Conservation (phyloP, 805 yeast genomes). For the Saturnispora silvae region DNA sequence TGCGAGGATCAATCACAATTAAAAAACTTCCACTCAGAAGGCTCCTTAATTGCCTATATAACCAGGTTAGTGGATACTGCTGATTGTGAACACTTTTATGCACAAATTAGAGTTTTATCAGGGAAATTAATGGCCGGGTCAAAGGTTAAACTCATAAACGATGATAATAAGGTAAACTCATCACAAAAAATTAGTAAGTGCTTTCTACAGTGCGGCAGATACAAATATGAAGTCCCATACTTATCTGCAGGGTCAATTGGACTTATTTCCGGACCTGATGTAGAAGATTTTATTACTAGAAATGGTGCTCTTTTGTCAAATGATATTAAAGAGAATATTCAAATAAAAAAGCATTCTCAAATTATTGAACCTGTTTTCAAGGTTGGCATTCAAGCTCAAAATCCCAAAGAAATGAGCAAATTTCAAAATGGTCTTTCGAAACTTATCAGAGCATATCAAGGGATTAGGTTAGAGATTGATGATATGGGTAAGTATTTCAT, state of each 20-base stretch:
- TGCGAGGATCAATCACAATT: no score
- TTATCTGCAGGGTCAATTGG: conserved; percentile 53
- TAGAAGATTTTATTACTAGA: conserved; percentile 46
- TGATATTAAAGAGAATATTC: background rate
- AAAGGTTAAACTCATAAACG: conserved; percentile 40
- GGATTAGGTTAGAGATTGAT: conserved; percentile 61
- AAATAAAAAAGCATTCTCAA: conserved; percentile 24
- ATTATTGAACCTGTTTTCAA: conserved; percentile 55
- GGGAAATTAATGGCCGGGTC: conserved; percentile 46
- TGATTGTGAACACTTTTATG: conserved; percentile 41
- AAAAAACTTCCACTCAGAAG: conserved; percentile 24
- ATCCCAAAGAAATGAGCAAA: conserved; percentile 69
- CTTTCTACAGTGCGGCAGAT: conserved; percentile 60
- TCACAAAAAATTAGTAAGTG: conserved; percentile 32
- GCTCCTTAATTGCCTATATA: conserved; percentile 41
- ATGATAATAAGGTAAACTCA: no score
- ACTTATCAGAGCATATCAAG: conserved; percentile 52
- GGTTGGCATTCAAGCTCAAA: conserved; percentile 71
- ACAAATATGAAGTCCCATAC: conserved; percentile 39
- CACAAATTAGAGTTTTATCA: conserved; percentile 49
- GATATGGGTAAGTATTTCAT: conserved; percentile 83
- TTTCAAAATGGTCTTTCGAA: conserved; percentile 60
- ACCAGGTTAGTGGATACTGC: conserved; percentile 47
- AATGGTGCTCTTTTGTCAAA: conserved; percentile 40
- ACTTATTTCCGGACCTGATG: conserved; percentile 45